These are phyloP conservation scores for Tuber microsphaerosporum DNA, from an alignment of 495 filamentous ascomycete species.

Conservation along the genomic window DNA sequence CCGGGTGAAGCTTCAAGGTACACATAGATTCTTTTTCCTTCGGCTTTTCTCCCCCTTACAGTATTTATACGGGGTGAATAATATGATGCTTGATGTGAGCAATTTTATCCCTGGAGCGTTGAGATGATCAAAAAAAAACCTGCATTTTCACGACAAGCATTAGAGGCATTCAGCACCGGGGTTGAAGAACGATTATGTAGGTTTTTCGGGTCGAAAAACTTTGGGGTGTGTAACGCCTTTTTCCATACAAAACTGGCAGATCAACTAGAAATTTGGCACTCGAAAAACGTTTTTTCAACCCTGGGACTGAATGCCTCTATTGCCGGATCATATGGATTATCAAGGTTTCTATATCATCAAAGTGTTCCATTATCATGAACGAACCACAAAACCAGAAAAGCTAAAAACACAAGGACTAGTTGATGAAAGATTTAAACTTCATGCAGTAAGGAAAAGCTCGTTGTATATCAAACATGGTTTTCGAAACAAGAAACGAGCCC, in stretches of 20 bases:
- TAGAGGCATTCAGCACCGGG: no score
- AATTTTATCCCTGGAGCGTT: neutral
- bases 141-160: neutral
- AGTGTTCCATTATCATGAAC: neutral
- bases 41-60: neutral
- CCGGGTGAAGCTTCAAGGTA: neutral
- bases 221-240: no score
- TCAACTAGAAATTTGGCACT: no score
- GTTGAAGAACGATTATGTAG: no score
- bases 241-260: no score
- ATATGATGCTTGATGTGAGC: neutral
- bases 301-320: no score
- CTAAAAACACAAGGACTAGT: neutral
- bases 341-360: neutral
- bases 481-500: neutral
- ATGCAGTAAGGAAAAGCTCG: neutral
- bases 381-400: neutral
- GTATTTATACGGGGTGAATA: neutral
- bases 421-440: neutral
- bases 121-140: neutral
- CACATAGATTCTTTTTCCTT: neutral
- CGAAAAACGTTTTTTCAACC: no score
- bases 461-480: neutral
- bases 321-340: neutral
- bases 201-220: no score